Conservation (phyloP, 1,284 basidiomycete species). For the Sanghuangporus sanghuang region DNA sequence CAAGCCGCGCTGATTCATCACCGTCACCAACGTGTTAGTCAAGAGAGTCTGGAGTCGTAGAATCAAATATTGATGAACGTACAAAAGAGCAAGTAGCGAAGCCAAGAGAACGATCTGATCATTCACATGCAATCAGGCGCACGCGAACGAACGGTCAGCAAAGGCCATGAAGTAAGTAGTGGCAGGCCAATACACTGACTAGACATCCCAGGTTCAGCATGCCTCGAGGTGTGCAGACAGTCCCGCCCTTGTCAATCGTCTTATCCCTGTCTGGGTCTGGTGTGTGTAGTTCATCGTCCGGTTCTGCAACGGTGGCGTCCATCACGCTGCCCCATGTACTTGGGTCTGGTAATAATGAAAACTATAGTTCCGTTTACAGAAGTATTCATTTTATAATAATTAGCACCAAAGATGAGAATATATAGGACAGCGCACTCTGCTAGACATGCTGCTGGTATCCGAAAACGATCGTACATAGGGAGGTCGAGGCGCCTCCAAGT, state of each 20-base stretch:
- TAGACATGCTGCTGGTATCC: not conserved
- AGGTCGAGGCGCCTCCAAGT: not conserved
- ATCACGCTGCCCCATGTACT: not conserved
- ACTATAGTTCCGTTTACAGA: not conserved
- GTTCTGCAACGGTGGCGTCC: conserved; percentile 16
- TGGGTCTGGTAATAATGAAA: conserved; percentile 3
- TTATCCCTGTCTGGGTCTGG: conserved; percentile 24
- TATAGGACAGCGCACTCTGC: not conserved
- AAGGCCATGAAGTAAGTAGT: not conserved
- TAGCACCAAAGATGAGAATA: not conserved
- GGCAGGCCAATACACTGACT: conserved; percentile 25
- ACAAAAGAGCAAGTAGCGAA: not conserved
- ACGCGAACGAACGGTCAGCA: not conserved
- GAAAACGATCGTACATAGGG: not conserved
- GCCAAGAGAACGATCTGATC: not conserved
- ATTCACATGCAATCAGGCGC: not conserved
- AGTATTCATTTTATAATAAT: not conserved
- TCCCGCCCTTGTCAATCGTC: conserved; percentile 26
- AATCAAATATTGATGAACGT: not conserved
- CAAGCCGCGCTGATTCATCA: conserved; percentile 32
- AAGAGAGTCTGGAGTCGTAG: not conserved
- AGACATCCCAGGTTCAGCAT: conserved; percentile 39
- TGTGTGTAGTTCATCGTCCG: conserved; percentile 30
- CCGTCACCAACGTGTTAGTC: not conserved
- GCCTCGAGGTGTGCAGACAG: conserved; percentile 32